Base-by-base conservation (phyloP, 306 rosid species). In the Vigna trinervia region DNA sequence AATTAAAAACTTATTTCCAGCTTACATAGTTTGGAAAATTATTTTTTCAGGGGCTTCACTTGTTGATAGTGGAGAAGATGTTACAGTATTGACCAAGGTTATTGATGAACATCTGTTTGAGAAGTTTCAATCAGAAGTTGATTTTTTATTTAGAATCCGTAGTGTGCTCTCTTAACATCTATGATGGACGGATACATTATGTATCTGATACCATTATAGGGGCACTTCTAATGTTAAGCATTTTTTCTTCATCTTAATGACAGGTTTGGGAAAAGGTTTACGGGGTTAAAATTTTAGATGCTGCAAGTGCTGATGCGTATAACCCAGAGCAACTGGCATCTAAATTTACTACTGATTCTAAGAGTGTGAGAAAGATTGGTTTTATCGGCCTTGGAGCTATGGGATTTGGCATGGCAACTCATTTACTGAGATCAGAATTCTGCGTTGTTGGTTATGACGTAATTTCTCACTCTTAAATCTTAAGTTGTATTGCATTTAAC, bases 351-450 rank as follows among this genome's bases (percentile, higher is more conserved):
- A 71, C 90, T 47, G 69, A 69, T 74, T 80, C 97, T 74, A 73
- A 77, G 60, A 75, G 81, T 54, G 90, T 80, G 78, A 79, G 56
- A 50, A 86, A 90, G 69, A 81, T 94, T 86, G 98, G 97, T 80
- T 94, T 94, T 86, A 78, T 94, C 76, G 98, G 98, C 74, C 98
- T 94, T 70, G 98, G 98, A 84, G 98, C 96, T 69, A 94, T 94
- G 98, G 98, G 98, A 82, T 94, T 90, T 82, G 98, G 98, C 90
- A 94, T 94, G 98, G 96, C 98, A 74, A 86, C 97, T 74, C 95
- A 94, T 51, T 90, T 94, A 69, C 65, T 94, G 86, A 89, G 53
- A 46, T 90, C 93, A 62, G 85, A 92, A 38, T 90, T 88, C 88
- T 56, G 75, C 54, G 98, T 94, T 67, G 28, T 46, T 78, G 98